A percentile compares a stretch with the other conserved stretches of the same genome.
Conservation (phyloP, 140 eudicot species). For the Stevia rebaudiana region DNA sequence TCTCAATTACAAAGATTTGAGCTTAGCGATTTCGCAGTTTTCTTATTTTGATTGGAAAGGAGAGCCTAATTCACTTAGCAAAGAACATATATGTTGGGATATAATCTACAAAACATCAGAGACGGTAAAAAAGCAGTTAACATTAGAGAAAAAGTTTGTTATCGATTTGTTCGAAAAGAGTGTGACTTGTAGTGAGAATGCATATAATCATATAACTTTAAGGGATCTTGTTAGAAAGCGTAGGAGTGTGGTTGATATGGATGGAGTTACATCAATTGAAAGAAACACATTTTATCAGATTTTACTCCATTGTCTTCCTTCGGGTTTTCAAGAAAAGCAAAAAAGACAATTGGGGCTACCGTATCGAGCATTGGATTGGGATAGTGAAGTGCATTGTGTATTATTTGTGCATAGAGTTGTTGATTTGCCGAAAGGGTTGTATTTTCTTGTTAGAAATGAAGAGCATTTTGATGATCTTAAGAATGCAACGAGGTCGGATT, state of each 20-base stretch:
- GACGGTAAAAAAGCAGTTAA: slow-evolving; percentile 55
- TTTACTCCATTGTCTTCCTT: slow-evolving; percentile 79
- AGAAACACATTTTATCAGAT: slow-evolving; percentile 73
- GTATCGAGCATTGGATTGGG: slow-evolving; percentile 80
- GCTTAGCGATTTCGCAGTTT: slow-evolving; percentile 37
- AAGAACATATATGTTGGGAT: slow-evolving; percentile 87
- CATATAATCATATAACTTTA: slow-evolving; percentile 47
- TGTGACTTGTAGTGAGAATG: slow-evolving; percentile 37
- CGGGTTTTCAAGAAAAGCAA: slow-evolving; percentile 54
- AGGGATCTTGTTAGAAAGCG: slow-evolving; percentile 76
- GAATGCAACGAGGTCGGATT: slow-evolving; percentile 48
- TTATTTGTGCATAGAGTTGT: slow-evolving; percentile 88
- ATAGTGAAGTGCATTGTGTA: slow-evolving; percentile 74
- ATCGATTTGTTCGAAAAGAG: slow-evolving; percentile 38
- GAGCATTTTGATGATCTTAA: slow-evolving; percentile 64
- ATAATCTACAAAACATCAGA: slow-evolving; percentile 65
- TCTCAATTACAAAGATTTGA: slow-evolving; percentile 38
- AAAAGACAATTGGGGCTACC: slow-evolving; percentile 64
- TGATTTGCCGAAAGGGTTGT: slow-evolving; percentile 76
- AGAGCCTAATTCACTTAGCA: slow-evolving; percentile 72
- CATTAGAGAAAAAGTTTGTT: slow-evolving; percentile 25
- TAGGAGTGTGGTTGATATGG: slow-evolving; percentile 98
- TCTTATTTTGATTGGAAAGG: slow-evolving; percentile 80
- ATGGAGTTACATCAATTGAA: slow-evolving; percentile 48
- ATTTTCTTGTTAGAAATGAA: slow-evolving; percentile 83